Percentiles rank a stretch among this genome's conserved stretches.
Conservation (phyloP, 1,139 yeast genomes). For the Suhomyces bokatorum region DNA sequence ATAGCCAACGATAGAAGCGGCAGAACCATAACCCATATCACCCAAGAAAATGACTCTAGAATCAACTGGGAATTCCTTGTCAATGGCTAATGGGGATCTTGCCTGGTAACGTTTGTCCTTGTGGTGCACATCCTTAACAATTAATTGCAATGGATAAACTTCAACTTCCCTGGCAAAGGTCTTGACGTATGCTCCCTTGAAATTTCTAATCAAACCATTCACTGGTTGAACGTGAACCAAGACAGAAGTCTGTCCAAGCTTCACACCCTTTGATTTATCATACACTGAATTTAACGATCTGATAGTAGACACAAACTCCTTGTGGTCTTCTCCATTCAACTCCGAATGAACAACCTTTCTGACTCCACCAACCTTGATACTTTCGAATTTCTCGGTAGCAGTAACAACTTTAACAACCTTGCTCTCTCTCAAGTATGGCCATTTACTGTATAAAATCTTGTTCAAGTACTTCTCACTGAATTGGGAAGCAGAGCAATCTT, state of each 20-base stretch:
- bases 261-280: constrained; percentile 56
- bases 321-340: constrained; percentile 41
- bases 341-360: constrained; percentile 43
- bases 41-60: constrained; percentile 82
- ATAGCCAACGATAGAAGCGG: constrained; percentile 71
- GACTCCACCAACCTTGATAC: constrained; percentile 29
- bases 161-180: constrained; percentile 55
- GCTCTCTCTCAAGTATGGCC: constrained; percentile 90
- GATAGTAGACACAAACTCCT: constrained; percentile 38
- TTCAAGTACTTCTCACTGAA: constrained; percentile 63
- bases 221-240: constrained; percentile 72
- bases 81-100: constrained; percentile 74
- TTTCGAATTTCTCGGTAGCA: constrained; percentile 49
- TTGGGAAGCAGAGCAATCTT: constrained; percentile 49
- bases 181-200: constrained; percentile 77
- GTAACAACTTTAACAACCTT: constrained; percentile 67
- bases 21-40: constrained; percentile 84
- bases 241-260: constrained; percentile 53
- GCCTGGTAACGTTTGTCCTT: constrained; percentile 74
- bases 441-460: constrained; percentile 67
- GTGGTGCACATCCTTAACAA: constrained; percentile 73
- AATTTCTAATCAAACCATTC: constrained; percentile 72
- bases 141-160: constrained; percentile 70
- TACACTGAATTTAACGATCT: constrained; percentile 38
- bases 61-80: constrained; percentile 76